Base-by-base conservation (phyloP, 306 rosid species). In the Prunus padus region DNA sequence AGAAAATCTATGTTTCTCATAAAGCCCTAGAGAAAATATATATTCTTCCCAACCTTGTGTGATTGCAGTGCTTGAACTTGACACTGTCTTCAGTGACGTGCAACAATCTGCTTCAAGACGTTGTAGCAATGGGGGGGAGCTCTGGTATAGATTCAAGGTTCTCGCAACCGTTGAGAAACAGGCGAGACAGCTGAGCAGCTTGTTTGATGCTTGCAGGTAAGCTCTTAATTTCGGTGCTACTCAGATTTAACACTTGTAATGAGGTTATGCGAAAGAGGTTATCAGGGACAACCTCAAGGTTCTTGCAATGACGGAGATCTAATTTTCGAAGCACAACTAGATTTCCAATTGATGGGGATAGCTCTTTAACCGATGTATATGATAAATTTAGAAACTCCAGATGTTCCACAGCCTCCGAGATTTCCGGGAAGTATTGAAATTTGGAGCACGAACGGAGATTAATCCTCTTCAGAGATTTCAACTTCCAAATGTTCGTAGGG, bases 41-140 rank as follows among this genome's bases (percentile, higher is more conserved):
- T 11, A 4, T 18, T 3, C 9, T 20, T 60, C 5, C 44, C 20
- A 11, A 11, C 9, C 20, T 8, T 20, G 65, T 42, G 13, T 19
- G 26, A 69, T 9, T 50, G 28, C 1, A 31, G 3, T 26, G 4
- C 66, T 51, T 13, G n/a, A 16, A 31, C 22, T 33, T 22, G 72
- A 52, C 1, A 85, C 75, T 9, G 10, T 79, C 70, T 76, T 33
- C 13, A 85, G 25, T 60, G 80, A 78, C 3, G 31, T 18, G 40
- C 88, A 85, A 13, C 12, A 47, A 4, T 4, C 0, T 2, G 75
- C 83, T 9, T 33, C 13, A 18, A 85, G 33, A 1, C 0, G 0
- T 1, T 15, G 6, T 0, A 85, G 9, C 0, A 49, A 16, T 1
- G 82, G 88, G 20, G 20, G 81, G 85, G 77, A 79, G 85, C 77